Evolutionary conservation across 1,139 yeast genomes (phyloP), one percentile per base, ranked within the genome.

Genomic region (Debaryomyces robertsiae): DNA sequence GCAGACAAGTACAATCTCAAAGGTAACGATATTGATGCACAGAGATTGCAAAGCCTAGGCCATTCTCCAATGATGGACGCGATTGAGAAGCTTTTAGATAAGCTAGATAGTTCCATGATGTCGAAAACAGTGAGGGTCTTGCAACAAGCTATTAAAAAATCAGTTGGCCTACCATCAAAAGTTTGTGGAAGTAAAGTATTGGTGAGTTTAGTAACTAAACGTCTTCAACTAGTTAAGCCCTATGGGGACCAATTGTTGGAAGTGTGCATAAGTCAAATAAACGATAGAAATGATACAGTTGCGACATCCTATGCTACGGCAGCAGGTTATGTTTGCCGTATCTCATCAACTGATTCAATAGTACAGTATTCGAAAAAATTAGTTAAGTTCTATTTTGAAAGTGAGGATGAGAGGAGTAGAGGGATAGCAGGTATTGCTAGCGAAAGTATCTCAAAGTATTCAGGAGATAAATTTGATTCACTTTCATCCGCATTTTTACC

Each of bases 111-210:
- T 25, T 60, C 64, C 0, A 58, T 72, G 34, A 69, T 86, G 65
- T 75, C 69, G 0, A 77, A 73, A 2, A 71, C 84, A 33, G 69
- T 88, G 5, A 68, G 66, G 4, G 63, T 58, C 40, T 64, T 81
- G 41, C 77, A 63, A 41, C 63, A 54, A 10, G 70, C 83, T 2
- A 73, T 87, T 6, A 82, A 81, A 46, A 76, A 73, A 45, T 79
- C 95, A 0, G 87, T 91, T 24, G 98, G 98, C 0, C 69, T 93
- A 23, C 97, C 98, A 0, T 89, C 97, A 0, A 90, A 90, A 55
- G 90, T 88, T 1, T 90, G 94, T 32, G 90, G 93, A 0, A 79
- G 95, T n/a, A 77, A 82, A 47, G 83, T 91, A 0, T 60, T 90
- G 17, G 88, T 84, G 6, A 75, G 80, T 17, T 60, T 90, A 42